Percentiles rank a stretch among this genome's conserved stretches.
Evolutionary conservation across 495 filamentous ascomycete species (phyloP).

Genomic region (Hypoxylon intermedium): DNA sequence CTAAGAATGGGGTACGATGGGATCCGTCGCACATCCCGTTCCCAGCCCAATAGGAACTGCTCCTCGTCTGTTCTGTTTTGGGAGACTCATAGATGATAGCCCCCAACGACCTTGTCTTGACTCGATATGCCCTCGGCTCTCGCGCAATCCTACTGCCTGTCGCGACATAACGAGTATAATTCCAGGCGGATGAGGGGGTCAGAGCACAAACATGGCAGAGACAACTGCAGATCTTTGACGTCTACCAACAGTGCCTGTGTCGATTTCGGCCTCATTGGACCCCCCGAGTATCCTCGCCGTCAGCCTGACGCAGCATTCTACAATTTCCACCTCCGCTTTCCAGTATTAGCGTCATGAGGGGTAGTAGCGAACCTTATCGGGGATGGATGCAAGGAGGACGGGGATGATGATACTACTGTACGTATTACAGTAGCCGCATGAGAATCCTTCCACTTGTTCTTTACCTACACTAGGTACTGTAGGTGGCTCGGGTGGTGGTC

Average conservation of each 20-base stretch:
- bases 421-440: conserved; percentile 28
- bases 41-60: conserved; percentile 9
- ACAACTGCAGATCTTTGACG: conserved; percentile 17
- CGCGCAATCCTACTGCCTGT: conserved; percentile 7
- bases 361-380: conserved; percentile 38
- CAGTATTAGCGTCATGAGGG: conserved; percentile 39
- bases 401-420: conserved; percentile 4
- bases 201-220: conserved; percentile 3
- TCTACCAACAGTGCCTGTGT: conserved; percentile 9
- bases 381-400: conserved; percentile 30
- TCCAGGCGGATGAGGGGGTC: conserved; percentile 4
- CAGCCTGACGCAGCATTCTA: conserved; percentile 36
- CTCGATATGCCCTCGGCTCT: conserved; percentile 19
- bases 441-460: conserved; percentile 23
- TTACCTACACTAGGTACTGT: background rate
- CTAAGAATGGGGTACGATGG: conserved; percentile 13
- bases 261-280: conserved; percentile 24
- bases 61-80: conserved; percentile 8
- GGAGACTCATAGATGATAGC: conserved; percentile 20
- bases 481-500: background rate
- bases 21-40: conserved; percentile 3
- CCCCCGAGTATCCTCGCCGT: conserved; percentile 17
- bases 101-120: conserved; percentile 29
- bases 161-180: conserved; percentile 2
- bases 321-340: conserved; percentile 37